Base-by-base conservation (phyloP, 2,329 filamentous ascomycete genomes). In the Fusarium abutilonis region DNA sequence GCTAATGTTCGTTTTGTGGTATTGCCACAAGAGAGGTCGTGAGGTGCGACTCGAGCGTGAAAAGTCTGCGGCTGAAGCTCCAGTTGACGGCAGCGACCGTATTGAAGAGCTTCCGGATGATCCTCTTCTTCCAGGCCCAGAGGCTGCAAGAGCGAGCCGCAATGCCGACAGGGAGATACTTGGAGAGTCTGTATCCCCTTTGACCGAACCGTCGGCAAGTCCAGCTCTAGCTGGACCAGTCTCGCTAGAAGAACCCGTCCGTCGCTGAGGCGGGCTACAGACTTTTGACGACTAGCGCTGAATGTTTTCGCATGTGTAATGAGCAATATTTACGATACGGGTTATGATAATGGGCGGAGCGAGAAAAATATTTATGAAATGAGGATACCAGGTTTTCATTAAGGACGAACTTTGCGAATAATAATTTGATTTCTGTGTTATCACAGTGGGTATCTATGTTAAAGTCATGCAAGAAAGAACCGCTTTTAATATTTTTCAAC, bases 1-100 rank as follows among this genome's bases (percentile, higher is more conserved):
- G 51, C 83, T 98, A 14, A 84, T 99, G 53, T 95, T 97, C 73
- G 92, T 96, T 40, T 88, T 98, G 70, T 99, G 94, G 93, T 99
- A 98, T 78, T 98, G 93, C 78, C 90, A 98, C 78, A 98, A 98
- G 80, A 90, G 95, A 50, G 95, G 95, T 35, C 87, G 87, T 40
- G 94, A 99, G 78, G 88, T 88, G 7, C 86, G 95, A 46, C 84
- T 98, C 11, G 89, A 90, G 72, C 86, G 75, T 46, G 83, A 86
- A 70, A 78, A 77, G 48, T 66, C 74, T 1, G 75, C 72, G 10
- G 68, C 71, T 1, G 76, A 75, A 31, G 66, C 56, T 9, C 67
- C 69, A 13, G 64, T 80, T 32, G 76, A 79, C 23, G 79, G 74
- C 11, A 70, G 72, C 52, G 68, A 74, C 26, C 76, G 80, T 21